Percentiles rank a stretch among this genome's conserved stretches.
Evolutionary conservation across 208 protist species (phyloP).

Genomic region (Lotmaria passim): DNA sequence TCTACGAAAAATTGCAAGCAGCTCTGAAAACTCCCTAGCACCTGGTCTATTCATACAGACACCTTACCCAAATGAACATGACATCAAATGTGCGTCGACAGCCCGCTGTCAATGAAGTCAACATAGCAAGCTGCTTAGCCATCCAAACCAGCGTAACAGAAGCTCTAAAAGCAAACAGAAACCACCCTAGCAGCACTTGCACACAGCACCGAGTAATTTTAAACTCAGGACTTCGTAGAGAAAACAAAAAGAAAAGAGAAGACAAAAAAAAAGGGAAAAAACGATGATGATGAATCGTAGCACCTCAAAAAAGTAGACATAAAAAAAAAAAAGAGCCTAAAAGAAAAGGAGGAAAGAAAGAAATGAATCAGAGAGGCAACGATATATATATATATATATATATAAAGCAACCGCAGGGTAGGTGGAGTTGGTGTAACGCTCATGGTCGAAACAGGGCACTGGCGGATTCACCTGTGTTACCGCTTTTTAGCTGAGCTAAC

Average conservation of each 20-base stretch:
- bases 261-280: background rate
- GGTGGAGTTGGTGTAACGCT: background rate
- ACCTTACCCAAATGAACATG: no score
- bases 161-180: background rate
- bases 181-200: background rate
- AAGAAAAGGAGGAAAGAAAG: constrained; percentile 5
- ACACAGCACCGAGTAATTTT: background rate
- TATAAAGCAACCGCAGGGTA: background rate
- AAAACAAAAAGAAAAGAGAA: constrained; percentile 1
- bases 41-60: no score
- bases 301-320: background rate
- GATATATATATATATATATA: constrained; percentile 16
- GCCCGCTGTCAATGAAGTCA: no score
- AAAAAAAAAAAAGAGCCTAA: background rate
- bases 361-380: background rate
- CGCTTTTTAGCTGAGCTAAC: constrained; percentile 2
- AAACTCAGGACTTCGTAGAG: background rate
- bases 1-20: no score
- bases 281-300: background rate
- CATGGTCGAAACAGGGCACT: background rate
- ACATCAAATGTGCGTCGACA: no score
- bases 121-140: no score
- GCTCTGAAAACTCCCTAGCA: no score
- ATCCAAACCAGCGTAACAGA: no score
- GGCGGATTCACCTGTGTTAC: background rate